phyloP scores from a whole-genome alignment of 495 filamentous ascomycete species.

The Neurospora discreta region DNA sequence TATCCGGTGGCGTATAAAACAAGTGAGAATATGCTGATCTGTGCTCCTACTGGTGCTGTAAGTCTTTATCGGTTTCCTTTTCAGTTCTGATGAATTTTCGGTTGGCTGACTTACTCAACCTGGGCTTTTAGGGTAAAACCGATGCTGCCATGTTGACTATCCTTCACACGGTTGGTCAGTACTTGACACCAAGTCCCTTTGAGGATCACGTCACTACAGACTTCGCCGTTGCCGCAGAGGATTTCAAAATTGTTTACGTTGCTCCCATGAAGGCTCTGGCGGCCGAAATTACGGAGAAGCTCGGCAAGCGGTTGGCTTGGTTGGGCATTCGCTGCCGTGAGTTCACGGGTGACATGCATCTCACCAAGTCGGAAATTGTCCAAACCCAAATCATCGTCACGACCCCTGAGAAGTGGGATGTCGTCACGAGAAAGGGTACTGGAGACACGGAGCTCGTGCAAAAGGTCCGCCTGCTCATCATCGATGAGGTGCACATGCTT shows the following conservation, averaged over 20 bases:
- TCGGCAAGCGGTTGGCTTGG: conserved; percentile 89
- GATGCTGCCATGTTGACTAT: conserved; percentile 97
- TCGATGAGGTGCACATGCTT: conserved; percentile 99
- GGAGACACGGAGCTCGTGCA: conserved; percentile 96
- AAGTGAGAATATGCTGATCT: conserved; percentile 97
- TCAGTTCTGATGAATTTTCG: neutral
- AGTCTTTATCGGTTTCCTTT: conserved; percentile 5
- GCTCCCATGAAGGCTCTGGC: conserved; percentile 97
- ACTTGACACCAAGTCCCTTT: conserved; percentile 64
- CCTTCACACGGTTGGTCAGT: conserved; percentile 77
- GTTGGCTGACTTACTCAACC: neutral
- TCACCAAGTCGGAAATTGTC: conserved; percentile 92
- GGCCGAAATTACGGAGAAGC: conserved; percentile 90
- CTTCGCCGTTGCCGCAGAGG: conserved; percentile 66
- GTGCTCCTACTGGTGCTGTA: conserved; percentile 89
- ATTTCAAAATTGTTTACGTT: conserved; percentile 98
- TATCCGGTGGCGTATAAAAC: conserved; percentile 94
- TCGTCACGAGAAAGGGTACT: conserved; percentile 90
- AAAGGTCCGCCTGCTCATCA: conserved; percentile 91
- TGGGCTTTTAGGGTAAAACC: conserved; percentile 60
- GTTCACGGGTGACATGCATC: conserved; percentile 95
- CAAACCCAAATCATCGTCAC: conserved; percentile 97
- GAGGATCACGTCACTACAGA: conserved; percentile 64
- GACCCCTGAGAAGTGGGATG: conserved; percentile 99
- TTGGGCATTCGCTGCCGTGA: conserved; percentile 82